Base-by-base conservation (phyloP, 495 filamentous ascomycete genomes). In the Chaetomium tenue region DNA sequence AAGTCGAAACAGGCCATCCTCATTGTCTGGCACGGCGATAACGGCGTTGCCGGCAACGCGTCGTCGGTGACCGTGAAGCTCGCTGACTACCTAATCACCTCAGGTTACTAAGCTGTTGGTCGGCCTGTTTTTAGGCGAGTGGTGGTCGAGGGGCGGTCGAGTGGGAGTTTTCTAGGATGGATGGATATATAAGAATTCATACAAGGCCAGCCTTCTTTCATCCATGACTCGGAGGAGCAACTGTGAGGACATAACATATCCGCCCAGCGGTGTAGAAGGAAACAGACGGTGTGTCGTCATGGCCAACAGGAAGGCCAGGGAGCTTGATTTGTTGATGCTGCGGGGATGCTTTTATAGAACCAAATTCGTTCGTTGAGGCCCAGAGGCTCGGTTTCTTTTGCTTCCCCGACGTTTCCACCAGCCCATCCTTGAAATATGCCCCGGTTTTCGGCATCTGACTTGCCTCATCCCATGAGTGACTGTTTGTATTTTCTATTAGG, bases 1-100 rank as follows among this genome's bases (percentile, higher is more conserved):
- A 93, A 92, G 81, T 93, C 93, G 67, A 86, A 78, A 58, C 89
- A 93, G 77, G 89, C 91, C 70, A 84, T 97, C 73, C 86, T 98
- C 72, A 77, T 98, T 75, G 88, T 84, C 68, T 91, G 96, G 81
- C 89, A 96, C 82, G 82, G 81, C 70, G 92, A 95, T 74, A 74
- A 67, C 46, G 77, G 84, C 48, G 81, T 87, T 70, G 88, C 88
- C 28, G 88, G 88, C 63, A 83, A 84, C 71, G 82, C 89, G 55
- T 84, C 84, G 55, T 83, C 77, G 67, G 83, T 83, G 22, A 84
- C 89, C 63, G 88, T 89, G 79, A 76, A 85, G 61, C 80, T 93
- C 64, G 89, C 79, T 47, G 91, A 93, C 68, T 92, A 93, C 75
- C 80, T 93, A 65, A 83, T 87, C 68, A 79, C 82, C 59, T 74